Conservation (phyloP, 345 rosid genomes). For the Moricandia moricandioides region DNA sequence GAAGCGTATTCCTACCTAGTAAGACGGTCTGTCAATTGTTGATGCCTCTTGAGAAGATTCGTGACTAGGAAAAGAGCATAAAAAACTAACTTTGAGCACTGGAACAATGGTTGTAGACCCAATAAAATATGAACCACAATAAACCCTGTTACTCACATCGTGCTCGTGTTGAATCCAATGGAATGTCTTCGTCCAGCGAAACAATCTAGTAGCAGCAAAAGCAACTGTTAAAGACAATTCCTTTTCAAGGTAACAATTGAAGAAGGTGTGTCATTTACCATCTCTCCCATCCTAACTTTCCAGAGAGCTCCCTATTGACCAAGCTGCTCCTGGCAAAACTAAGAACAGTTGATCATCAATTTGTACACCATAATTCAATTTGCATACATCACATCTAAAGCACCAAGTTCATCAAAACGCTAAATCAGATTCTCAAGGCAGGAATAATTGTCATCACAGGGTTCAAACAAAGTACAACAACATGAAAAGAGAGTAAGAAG, state of each 20-base stretch:
- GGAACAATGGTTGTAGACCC: background rate
- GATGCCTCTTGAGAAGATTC: slow-evolving; percentile 79
- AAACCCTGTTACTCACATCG: slow-evolving; percentile 48
- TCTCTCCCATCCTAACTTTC: slow-evolving; percentile 44
- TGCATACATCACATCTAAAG: background rate
- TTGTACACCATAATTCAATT: background rate
- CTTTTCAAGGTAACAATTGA: background rate
- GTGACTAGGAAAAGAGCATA: slow-evolving; percentile 53
- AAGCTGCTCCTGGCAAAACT: slow-evolving; percentile 3
- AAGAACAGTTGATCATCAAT: slow-evolving; percentile 20
- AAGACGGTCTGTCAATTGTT: slow-evolving; percentile 72
- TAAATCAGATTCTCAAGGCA: background rate
- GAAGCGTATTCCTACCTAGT: slow-evolving; percentile 50
- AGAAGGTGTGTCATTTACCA: slow-evolving; percentile 33
- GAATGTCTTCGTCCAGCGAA: slow-evolving; percentile 58
- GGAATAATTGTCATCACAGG: background rate
- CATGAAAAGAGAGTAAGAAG: background rate
- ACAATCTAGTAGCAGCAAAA: slow-evolving; percentile 46
- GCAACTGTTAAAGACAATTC: background rate
- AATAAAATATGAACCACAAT: background rate
- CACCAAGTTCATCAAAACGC: background rate
- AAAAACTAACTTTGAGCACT: slow-evolving; percentile 8
- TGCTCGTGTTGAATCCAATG: slow-evolving; percentile 73
- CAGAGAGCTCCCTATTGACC: background rate
- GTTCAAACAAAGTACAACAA: background rate